Base-by-base conservation (phyloP, 805 yeast species). In the Candida verbasci region DNA sequence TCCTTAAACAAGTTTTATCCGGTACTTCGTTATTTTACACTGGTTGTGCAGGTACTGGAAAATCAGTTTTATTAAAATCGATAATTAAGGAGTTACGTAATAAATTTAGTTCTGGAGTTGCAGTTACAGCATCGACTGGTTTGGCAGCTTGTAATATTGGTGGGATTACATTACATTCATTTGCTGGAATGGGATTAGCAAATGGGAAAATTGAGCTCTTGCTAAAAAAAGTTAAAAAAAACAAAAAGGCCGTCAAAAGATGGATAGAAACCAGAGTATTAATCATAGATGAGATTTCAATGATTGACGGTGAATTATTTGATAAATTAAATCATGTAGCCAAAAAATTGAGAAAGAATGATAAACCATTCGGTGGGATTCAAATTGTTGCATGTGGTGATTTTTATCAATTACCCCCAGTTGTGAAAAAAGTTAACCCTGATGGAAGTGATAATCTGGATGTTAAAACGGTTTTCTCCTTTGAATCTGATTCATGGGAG, bases 41-140 rank as follows among this genome's bases (percentile, higher is more conserved):
- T 0, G 98, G 98, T 34, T 87, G 97, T 23, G 98, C 98, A 0
- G 98, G 98, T 50, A 93, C 98, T 0, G 98, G 98, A 53, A 93
- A 93, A 55, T 91, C 98, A 1, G 82, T 93, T 3, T 65, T 93
- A n/a, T 62, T 93, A 34, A 72, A 74, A 42, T 68, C 77, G 9
- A 65, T 85, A 24, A 83, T 85, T 37, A 73, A 74, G 47, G 58
- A 68, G 0, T 53, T 85, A 37, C 68, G 61, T 43, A 41, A 45
- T 1, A 69, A 67, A 40, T 69, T 76, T 52, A 68, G 44, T 0
- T 15, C 23, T 15, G 76, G 73, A 2, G 86, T 85, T 3, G 88
- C 83, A 0, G 82, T 85, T 1, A 83, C 93, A 0, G 94, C 94
- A 0, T 83, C 93, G 0, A 85, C 95, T 1, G 95, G 95, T 0